Evolutionary conservation across 495 filamentous ascomycete genomes (phyloP), one percentile per base, ranked within the genome.

Genomic region (Aspergillus affinis): DNA sequence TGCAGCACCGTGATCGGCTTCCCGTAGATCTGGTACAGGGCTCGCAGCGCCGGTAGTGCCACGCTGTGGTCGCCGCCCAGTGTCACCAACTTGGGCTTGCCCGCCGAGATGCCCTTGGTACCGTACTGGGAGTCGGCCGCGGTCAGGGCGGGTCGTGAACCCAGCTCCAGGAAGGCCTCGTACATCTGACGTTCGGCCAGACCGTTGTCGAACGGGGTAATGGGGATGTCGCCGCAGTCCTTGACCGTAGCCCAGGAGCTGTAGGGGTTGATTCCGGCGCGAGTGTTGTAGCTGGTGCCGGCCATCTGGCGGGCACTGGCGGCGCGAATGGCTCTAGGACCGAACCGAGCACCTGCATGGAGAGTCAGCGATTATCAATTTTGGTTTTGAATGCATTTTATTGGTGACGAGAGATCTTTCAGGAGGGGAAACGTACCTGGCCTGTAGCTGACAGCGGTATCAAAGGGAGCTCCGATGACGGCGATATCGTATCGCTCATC

Each of bases 171-270:
- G 72, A 89, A 92, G 0, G 89, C 90, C 61, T 84, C 83, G 53
- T 82, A 89, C 89, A 93, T 93, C 69, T 93, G 90, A 8, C 76
- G 78, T 55, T 90, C 78, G 4, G 90, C 90, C 9, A 92, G 76
- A 0, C 79, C 86, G 68, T 92, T 92, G 75, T 92, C 89, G 58
- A 91, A 86, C 0, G 90, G 89, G 6, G 85, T 86, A 57, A 90
- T 80, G n/a, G 90, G 90, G 64, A 92, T 90, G 69, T 93, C 90
- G 29, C 90, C 90, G 73, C 89, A 93, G 76, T 93, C 90, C 55
- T 91, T 77, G 59, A 93, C 83, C 19, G 76, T 84, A 3, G 88
- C 88, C 85, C 87, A 91, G 48, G 81, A 88, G 41, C 72, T 70
- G 71, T 91, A 92, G 0, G 90, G 91, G 71, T 94, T 94, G 46